Base-by-base conservation (phyloP, 2,329 filamentous ascomycete species). In the Trichophaea hybrida region DNA sequence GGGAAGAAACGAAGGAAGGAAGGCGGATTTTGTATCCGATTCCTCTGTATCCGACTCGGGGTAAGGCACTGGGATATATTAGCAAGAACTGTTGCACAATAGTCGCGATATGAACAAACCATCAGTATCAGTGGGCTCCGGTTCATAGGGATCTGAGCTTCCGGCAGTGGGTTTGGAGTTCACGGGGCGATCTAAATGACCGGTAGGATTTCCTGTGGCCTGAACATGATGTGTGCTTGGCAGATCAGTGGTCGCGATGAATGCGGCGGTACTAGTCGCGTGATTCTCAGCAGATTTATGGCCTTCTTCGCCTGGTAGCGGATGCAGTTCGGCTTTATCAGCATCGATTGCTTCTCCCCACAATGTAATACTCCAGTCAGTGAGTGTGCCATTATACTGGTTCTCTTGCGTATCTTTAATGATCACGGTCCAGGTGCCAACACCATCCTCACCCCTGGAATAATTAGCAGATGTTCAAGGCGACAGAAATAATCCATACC, bases 331-430 rank as follows among this genome's bases (percentile, higher is more conserved):
- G 56, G 90, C 84, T 70, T 86, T 86, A 54, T 78, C 75, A 38
- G 81, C 78, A 70, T 97, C 87, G 66, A 88, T 86, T 61, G 80
- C 78, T 72, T 96, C 90, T 63, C 93, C 93, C 88, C 89, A 98
- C 2, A 98, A 79, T 71, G 91, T 94, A 60, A 98, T 77, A 68
- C 87, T 86, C 88, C 90, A 98, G 74, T 98, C 91, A 51, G 83
- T 78, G 68, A 97, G 94, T 7, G 76, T 83, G 65, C 93, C 93
- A 5, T 76, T 81, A 71, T 85, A 76, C 4, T 85, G 78, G 70
- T 98, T 96, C 61, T 84, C 78, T 15, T 80, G 76, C 17, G 85
- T 85, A 70, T 98, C 93, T 68, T 89, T 93, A 69, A 97, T 82
- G 55, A 96, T 76, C 43, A 98, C 78, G 0, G 86, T 94, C 93